phyloP scores from a whole-genome alignment of 169 alveolate species.

The Amoebophrya sp. region DNA sequence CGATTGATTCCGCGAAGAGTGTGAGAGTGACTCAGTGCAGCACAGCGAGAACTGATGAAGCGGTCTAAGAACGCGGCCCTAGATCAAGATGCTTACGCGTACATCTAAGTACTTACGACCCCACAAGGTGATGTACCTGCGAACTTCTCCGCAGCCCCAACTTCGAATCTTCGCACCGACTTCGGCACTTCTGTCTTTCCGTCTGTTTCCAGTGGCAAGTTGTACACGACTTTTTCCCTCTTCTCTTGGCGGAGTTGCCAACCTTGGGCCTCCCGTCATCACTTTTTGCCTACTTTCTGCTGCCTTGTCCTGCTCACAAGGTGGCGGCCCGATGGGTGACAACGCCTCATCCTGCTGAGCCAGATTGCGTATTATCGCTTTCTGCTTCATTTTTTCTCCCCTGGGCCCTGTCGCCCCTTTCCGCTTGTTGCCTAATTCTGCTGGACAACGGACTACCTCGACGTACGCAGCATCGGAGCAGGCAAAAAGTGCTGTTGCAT shows the following conservation, averaged over 20 bases:
- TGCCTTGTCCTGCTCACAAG: neutral
- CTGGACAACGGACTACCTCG: too few species aligned
- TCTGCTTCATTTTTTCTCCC: neutral
- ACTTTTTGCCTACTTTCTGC: neutral
- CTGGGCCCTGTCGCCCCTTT: too few species aligned
- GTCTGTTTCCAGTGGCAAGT: neutral
- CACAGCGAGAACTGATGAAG: too few species aligned
- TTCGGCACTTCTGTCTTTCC: neutral
- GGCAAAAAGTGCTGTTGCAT: too few species aligned
- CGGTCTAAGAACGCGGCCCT: too few species aligned
- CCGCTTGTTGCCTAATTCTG: too few species aligned
- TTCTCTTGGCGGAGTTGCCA: neutral
- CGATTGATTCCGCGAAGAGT: too few species aligned
- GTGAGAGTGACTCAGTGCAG: too few species aligned
- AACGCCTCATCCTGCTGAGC: neutral
- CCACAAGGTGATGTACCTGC: too few species aligned
- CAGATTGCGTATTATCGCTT: neutral
- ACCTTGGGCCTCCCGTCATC: neutral
- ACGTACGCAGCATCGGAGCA: too few species aligned
- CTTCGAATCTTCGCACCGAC: neutral
- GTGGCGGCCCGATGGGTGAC: neutral
- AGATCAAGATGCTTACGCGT: too few species aligned
- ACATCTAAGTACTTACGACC: neutral
- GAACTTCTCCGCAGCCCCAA: neutral
- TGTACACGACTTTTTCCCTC: neutral